phyloP scores from a whole-genome alignment of 2,329 filamentous ascomycete genomes.

The Hymenoscyphus albidus region DNA sequence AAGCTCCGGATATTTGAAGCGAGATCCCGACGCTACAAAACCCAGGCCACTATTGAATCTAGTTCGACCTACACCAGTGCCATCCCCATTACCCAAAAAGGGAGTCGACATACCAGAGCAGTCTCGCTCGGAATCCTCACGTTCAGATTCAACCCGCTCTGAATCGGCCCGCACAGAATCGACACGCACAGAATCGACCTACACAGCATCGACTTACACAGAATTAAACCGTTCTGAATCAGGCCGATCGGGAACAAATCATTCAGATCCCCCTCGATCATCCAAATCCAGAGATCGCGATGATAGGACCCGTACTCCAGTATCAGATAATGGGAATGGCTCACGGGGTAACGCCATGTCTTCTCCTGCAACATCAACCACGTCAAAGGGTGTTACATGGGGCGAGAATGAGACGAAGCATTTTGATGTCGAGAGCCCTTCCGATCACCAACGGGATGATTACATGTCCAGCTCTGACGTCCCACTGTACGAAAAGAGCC shows the following conservation, averaged over 20 bases:
- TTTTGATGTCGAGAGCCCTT: slow-evolving; percentile 58
- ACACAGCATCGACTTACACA: slow-evolving; percentile 21
- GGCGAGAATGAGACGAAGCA: slow-evolving; percentile 62
- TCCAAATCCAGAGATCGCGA: slow-evolving; percentile 28
- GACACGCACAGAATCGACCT: slow-evolving; percentile 15
- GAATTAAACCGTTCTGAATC: slow-evolving; percentile 9
- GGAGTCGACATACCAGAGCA: slow-evolving; percentile 33
- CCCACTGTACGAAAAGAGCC: slow-evolving; percentile 35
- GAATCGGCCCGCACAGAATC: slow-evolving; percentile 17
- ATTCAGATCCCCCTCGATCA: slow-evolving; percentile 12
- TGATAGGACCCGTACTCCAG: slow-evolving; percentile 12
- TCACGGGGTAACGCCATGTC: slow-evolving; percentile 38
- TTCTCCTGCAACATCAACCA: slow-evolving; percentile 41
- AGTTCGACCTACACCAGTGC: slow-evolving; percentile 55
- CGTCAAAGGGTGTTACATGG: slow-evolving; percentile 59
- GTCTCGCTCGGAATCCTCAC: slow-evolving; percentile 22
- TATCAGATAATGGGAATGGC: slow-evolving; percentile 40
- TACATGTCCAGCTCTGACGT: slow-evolving; percentile 25
- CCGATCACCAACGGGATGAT: slow-evolving; percentile 35
- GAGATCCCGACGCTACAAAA: slow-evolving; percentile 27
- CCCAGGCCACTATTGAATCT: slow-evolving; percentile 55
- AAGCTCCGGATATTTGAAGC: slow-evolving; percentile 29
- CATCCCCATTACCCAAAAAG: slow-evolving; percentile 48
- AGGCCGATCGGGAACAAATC: slow-evolving; percentile 8
- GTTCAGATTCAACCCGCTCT: slow-evolving; percentile 25